These are phyloP conservation scores for Calendula officinalis DNA, from an alignment of 129 eudicot genomes.

Conservation along the genomic window DNA sequence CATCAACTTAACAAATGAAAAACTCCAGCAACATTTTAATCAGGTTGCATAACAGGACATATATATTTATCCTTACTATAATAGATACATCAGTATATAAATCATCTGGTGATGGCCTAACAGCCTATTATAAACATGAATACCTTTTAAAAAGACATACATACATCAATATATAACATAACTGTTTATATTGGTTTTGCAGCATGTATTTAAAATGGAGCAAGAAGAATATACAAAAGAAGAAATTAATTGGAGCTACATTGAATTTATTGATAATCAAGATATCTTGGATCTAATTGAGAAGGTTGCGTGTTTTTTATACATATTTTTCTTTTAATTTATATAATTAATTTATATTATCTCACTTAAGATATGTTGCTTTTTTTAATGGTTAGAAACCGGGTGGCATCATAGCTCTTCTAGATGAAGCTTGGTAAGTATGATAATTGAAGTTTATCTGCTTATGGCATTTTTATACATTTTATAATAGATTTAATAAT, in stretches of 20 bases:
- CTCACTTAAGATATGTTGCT: slow-evolving; percentile 15
- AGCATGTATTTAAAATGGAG: slow-evolving; percentile 98
- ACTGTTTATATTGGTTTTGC: slow-evolving; percentile 27
- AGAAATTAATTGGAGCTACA: slow-evolving; percentile 95
- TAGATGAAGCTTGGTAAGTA: slow-evolving; percentile 96
- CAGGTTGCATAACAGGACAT: slow-evolving; percentile 50
- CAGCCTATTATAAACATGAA: too few relatives aligned
- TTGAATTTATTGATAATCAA: slow-evolving; percentile 87
- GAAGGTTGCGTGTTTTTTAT: slow-evolving; percentile 55
- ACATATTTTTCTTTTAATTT: background rate
- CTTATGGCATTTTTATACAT: background rate
- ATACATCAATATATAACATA: slow-evolving; percentile 8
- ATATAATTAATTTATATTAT: slow-evolving; percentile 14
- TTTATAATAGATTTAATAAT: background rate
- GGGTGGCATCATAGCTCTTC: slow-evolving; percentile 94
- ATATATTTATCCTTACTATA: slow-evolving; percentile 4
- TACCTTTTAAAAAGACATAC: too few relatives aligned
- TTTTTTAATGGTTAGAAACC: slow-evolving; percentile 67
- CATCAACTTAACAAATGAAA: slow-evolving; percentile 94
- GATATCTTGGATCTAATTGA: slow-evolving; percentile 91
- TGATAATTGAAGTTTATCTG: background rate
- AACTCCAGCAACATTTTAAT: slow-evolving; percentile 96
- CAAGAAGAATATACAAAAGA: slow-evolving; percentile 96
- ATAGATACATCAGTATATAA: background rate
- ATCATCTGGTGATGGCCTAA: too few relatives aligned